These are phyloP conservation scores for Fraxinus platypoda DNA, from an alignment of 305 asterid species.

Conservation along the genomic window DNA sequence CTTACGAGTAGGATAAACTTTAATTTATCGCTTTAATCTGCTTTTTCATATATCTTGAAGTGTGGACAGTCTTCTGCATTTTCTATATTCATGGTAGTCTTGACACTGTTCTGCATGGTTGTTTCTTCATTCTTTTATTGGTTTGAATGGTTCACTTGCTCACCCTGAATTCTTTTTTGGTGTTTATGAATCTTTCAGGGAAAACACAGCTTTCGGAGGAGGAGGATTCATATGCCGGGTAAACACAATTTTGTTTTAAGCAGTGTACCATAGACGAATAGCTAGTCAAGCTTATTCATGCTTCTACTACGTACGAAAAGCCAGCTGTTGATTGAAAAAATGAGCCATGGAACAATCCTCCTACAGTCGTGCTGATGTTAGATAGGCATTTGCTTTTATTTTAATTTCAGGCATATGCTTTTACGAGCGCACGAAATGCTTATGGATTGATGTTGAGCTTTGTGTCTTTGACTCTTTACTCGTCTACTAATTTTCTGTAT, in stretches of 20 bases:
- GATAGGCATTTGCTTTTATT: slow-evolving; percentile 3
- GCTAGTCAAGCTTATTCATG: slow-evolving; percentile 9
- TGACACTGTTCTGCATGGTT: background rate
- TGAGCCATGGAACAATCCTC: slow-evolving; percentile 6
- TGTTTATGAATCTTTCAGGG: slow-evolving; percentile 26
- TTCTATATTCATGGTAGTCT: background rate
- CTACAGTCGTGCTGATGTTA: slow-evolving; percentile 1
- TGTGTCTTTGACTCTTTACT: slow-evolving; percentile 12
- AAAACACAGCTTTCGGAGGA: slow-evolving; percentile 8
- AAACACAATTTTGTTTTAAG: slow-evolving; percentile 23
- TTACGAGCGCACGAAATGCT: slow-evolving; percentile 25
- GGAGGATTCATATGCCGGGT: slow-evolving; percentile 11
- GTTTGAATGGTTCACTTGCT: background rate
- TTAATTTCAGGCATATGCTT: slow-evolving; percentile 27
- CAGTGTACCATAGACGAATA: slow-evolving; percentile 3
- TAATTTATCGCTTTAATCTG: background rate
- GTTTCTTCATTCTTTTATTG: background rate
- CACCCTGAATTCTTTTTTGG: background rate
- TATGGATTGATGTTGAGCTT: slow-evolving; percentile 16
- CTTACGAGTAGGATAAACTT: background rate
- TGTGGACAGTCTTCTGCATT: background rate
- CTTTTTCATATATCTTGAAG: background rate
- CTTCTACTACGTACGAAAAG: background rate
- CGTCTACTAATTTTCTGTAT: slow-evolving; percentile 15
- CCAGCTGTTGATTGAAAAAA: background rate